Percentiles rank a stretch among this genome's conserved stretches.
These are phyloP conservation scores for Zanthoxylum bungeanum DNA, from an alignment of 345 rosid genomes.

Conservation along the genomic window DNA sequence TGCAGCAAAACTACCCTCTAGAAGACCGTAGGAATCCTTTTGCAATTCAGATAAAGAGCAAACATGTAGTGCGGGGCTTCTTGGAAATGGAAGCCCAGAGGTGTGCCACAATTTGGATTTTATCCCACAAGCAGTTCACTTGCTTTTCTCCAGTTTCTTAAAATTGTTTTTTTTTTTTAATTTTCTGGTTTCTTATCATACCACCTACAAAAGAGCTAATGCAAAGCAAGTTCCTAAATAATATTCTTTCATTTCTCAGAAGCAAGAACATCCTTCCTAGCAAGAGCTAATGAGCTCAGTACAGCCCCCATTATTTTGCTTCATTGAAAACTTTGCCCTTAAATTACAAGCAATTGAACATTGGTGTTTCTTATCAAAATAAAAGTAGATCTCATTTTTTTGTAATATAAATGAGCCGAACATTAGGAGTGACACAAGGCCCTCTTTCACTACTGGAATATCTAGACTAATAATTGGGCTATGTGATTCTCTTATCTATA, in stretches of 20 bases:
- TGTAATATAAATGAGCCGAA: not conserved
- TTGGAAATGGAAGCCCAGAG: not conserved
- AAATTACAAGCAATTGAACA: too few relatives aligned
- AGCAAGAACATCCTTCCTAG: too few relatives aligned
- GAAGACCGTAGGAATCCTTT: too few relatives aligned
- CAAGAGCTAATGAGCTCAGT: too few relatives aligned
- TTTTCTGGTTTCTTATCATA: not conserved
- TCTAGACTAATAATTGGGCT: not conserved
- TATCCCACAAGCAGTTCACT: not conserved
- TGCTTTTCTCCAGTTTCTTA: not conserved
- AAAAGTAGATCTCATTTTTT: not conserved
- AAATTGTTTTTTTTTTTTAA: too few relatives aligned
- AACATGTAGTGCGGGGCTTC: not conserved
- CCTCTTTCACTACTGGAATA: not conserved
- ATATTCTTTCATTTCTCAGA: too few relatives aligned
- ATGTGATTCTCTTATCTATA: not conserved
- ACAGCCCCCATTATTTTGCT: too few relatives aligned
- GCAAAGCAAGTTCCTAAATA: not conserved
- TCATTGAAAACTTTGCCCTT: too few relatives aligned
- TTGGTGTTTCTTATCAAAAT: too few relatives aligned
- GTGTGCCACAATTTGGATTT: not conserved
- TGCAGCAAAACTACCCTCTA: not conserved
- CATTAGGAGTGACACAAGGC: not conserved
- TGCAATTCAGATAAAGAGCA: not conserved
- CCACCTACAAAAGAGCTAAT: not conserved